These are phyloP conservation scores for Mycena metata DNA, from an alignment of 768 basidiomycete genomes.

Conservation along the genomic window DNA sequence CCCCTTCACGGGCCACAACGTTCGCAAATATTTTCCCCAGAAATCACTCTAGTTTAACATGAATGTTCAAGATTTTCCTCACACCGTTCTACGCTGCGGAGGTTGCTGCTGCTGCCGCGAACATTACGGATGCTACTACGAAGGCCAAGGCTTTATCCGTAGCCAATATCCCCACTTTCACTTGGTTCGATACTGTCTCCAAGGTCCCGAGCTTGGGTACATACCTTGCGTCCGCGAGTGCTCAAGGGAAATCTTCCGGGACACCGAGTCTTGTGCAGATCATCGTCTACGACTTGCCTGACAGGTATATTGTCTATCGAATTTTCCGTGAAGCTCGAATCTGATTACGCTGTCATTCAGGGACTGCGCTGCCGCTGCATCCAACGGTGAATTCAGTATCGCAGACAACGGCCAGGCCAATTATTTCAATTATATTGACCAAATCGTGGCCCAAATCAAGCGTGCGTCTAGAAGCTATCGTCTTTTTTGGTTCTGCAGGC, in stretches of 20 bases:
- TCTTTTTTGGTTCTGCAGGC: constrained; percentile 3
- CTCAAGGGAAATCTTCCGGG: constrained; percentile 60
- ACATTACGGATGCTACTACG: constrained; percentile 63
- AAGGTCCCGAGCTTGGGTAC: constrained; percentile 68
- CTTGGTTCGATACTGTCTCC: constrained; percentile 69
- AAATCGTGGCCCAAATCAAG: constrained; percentile 68
- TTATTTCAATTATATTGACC: constrained; percentile 73
- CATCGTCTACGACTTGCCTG: constrained; percentile 72
- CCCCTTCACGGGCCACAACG: constrained; percentile 65
- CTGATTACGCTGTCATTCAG: constrained; percentile 44
- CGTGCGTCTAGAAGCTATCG: constrained; percentile 48
- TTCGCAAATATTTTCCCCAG: constrained; percentile 34
- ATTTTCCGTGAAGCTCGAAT: neutral
- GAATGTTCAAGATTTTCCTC: constrained; percentile 54
- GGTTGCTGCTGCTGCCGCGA: constrained; percentile 62
- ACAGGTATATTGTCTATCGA: constrained; percentile 15
- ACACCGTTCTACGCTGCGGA: constrained; percentile 71
- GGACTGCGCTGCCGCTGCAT: constrained; percentile 75
- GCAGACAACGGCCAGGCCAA: constrained; percentile 67
- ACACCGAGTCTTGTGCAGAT: constrained; percentile 65
- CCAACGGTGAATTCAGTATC: constrained; percentile 76
- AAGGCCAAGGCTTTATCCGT: constrained; percentile 66
- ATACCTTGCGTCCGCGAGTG: constrained; percentile 67
- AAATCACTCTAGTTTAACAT: constrained; percentile 6
- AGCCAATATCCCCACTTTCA: constrained; percentile 73